phyloP scores from a whole-genome alignment of 176 grass and related monocot species.

The Chrysopogon serrulatus region DNA sequence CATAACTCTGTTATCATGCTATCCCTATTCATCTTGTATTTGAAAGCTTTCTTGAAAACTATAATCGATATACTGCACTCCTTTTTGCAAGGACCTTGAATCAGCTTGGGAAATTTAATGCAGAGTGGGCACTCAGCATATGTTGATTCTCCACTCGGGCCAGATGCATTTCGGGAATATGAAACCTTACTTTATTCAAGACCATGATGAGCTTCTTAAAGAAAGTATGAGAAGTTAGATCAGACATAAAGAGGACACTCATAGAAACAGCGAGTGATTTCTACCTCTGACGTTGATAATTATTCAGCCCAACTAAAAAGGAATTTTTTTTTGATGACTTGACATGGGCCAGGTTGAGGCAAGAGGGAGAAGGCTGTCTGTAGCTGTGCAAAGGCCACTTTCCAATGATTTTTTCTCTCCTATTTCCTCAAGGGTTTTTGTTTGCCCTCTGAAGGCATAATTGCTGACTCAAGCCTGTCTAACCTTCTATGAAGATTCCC shows the following conservation, averaged over 20 bases:
- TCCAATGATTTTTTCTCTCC: slow-evolving; percentile 85
- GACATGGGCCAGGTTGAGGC: slow-evolving; percentile 31
- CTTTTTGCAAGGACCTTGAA: slow-evolving; percentile 7
- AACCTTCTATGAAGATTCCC: slow-evolving; percentile 67
- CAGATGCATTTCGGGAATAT: slow-evolving; percentile 96
- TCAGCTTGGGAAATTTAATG: slow-evolving; percentile 18
- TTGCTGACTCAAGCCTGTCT: slow-evolving; percentile 73
- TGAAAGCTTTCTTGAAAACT: background rate
- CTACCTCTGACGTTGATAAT: slow-evolving; percentile 30
- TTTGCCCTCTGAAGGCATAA: slow-evolving; percentile 80
- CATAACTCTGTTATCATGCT: slow-evolving; percentile 8
- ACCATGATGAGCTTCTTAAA: slow-evolving; percentile 77
- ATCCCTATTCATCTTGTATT: background rate
- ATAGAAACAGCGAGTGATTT: slow-evolving; percentile 26
- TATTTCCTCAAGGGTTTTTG: slow-evolving; percentile 73
- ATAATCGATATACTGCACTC: slow-evolving; percentile 1
- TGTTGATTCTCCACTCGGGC: slow-evolving; percentile 82
- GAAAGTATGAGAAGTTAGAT: slow-evolving; percentile 51
- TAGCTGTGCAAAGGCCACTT: slow-evolving; percentile 81
- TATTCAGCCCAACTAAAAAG: slow-evolving; percentile 23
- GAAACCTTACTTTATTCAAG: slow-evolving; percentile 82
- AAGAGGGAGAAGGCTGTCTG: slow-evolving; percentile 41
- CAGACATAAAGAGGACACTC: slow-evolving; percentile 13
- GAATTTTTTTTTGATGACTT: slow-evolving; percentile 36
- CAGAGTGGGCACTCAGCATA: slow-evolving; percentile 80